Evolutionary conservation across 345 rosid species (phyloP).

Genomic region (Odontarrhena argentea): DNA sequence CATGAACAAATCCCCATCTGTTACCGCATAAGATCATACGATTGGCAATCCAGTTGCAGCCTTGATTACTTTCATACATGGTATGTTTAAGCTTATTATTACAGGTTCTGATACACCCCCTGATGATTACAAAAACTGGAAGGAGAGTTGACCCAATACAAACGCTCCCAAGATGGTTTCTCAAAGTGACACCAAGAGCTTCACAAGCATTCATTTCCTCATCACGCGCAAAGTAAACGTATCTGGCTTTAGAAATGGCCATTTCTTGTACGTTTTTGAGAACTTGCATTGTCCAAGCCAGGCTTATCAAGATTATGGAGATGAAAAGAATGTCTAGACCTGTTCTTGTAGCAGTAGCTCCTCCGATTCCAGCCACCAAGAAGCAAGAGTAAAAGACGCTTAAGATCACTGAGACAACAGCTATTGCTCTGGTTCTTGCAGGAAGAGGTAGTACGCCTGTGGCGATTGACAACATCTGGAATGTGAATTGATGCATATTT

Average conservation of each 20-base stretch:
- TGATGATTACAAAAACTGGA: conserved; percentile 51
- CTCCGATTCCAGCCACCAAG: conserved; percentile 73
- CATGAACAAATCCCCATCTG: conserved; percentile 77
- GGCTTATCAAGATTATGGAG: conserved; percentile 50
- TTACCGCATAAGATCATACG: conserved; percentile 53
- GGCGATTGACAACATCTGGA: conserved; percentile 48
- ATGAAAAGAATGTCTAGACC: conserved; percentile 55
- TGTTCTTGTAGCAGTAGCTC: conserved; percentile 61
- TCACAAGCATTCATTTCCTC: conserved; percentile 44
- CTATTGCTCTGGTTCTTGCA: conserved; percentile 38
- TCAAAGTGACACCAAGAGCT: conserved; percentile 49
- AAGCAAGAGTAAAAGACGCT: conserved; percentile 53
- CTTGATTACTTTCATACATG: conserved; percentile 56
- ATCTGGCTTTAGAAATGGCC: conserved; percentile 54
- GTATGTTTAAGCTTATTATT: conserved; percentile 44
- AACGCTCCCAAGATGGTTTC: conserved; percentile 56
- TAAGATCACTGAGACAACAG: conserved; percentile 34
- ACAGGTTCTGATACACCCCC: conserved; percentile 50
- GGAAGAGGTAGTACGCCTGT: conserved; percentile 55
- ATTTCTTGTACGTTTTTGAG: conserved; percentile 58
- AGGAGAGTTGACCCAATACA: conserved; percentile 60
- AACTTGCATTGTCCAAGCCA: conserved; percentile 78
- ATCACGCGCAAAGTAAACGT: conserved; percentile 43
- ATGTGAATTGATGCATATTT: conserved; percentile 49
- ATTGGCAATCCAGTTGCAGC: conserved; percentile 52